Base-by-base conservation (phyloP, 75 land plant genomes). In the Ceratopteris richardii region DNA sequence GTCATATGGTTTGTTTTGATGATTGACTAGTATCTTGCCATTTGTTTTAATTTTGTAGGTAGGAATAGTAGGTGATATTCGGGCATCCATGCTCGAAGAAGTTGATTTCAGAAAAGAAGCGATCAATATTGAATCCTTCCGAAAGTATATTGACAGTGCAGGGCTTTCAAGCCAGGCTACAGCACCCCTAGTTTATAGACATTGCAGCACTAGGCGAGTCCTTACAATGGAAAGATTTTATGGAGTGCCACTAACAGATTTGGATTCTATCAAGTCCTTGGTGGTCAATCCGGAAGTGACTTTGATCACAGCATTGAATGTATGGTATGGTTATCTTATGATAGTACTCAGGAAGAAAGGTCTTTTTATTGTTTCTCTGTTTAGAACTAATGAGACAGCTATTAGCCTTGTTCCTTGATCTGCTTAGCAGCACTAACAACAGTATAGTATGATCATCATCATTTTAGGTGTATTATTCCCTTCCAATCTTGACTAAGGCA, bases 21-120 rank as follows among this genome's bases (percentile, higher is more conserved):
- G n/a, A n/a, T n/a, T n/a, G n/a, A n/a, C n/a, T n/a, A n/a, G n/a
- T n/a, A n/a, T n/a, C n/a, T n/a, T n/a, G n/a, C n/a, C n/a, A n/a
- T 33, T 33, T 33, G 37, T 33, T 33, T 33, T 9, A 3, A 33
- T 4, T 31, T 1, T 33, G 40, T 67, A 89, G 98, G 98, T 90
- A 39, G 79, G 72, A 19, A 84, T 95, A 61, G 71, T 95, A 1
- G 73, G 76, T 55, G 99, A 95, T 74, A 86, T 90, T 62, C 75
- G 81, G 64, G 80, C 72, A 23, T 95, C 99, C 20, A 95, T 95
- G 96, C 80, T 95, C 67, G 99, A 95, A 78, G 99, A 95, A 65
- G 91, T 86, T 75, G 92, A 95, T 71, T 95, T 90, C 51, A 62
- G 65, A 31, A 95, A 95, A 69, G 99, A 95, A 70, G 99, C 96